Evolutionary conservation across 1,139 yeast genomes (phyloP), one percentile per base, ranked within the genome.

Genomic region (Zygosaccharomyces pseudobailii): DNA sequence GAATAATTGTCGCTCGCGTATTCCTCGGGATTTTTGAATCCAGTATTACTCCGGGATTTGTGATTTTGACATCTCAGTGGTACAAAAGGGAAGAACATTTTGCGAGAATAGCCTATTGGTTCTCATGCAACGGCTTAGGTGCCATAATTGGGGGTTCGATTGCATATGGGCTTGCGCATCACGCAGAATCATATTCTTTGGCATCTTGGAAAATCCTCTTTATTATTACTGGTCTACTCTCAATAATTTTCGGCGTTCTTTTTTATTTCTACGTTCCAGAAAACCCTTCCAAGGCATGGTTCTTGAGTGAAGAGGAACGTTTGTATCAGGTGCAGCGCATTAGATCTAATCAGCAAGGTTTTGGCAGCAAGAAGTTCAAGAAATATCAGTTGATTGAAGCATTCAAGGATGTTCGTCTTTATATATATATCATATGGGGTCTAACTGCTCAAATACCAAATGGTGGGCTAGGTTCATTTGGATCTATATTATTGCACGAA

Each of bases 71-170:
- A n/a, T n/a, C 75, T 22, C 77, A 74, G 58, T 80, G 76, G 73
- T 79, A 75, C 57, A 72, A 68, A 34, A 69, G 64, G 54, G 73
- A 67, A 28, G 81, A 75, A 59, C 78, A 69, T 45, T 74, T 71
- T 50, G 59, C 69, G 45, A 70, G 80, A 54, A 66, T 71, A 37
- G 69, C 69, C 31, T 56, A 69, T 51, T 78, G 77, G 80, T 72
- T 73, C 51, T 69, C 74, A 6, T 73, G 68, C 49, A 68, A 72
- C 48, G 82, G 82, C 21, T 55, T 75, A 21, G 81, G 82, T 49
- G 52, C 59, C 27, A 59, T 65, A 40, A 56, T 62, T 28, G 71
- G 72, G 21, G 63, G 59, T 41, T 69, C 72, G 3, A 71, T 79
- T 52, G 78, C 82, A 0, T 76, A 75, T 53, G 78, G 78, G 30